Evolutionary conservation across 345 rosid species (phyloP), one percentile per base, ranked within the genome.

Genomic region (Hevea brasiliensis): DNA sequence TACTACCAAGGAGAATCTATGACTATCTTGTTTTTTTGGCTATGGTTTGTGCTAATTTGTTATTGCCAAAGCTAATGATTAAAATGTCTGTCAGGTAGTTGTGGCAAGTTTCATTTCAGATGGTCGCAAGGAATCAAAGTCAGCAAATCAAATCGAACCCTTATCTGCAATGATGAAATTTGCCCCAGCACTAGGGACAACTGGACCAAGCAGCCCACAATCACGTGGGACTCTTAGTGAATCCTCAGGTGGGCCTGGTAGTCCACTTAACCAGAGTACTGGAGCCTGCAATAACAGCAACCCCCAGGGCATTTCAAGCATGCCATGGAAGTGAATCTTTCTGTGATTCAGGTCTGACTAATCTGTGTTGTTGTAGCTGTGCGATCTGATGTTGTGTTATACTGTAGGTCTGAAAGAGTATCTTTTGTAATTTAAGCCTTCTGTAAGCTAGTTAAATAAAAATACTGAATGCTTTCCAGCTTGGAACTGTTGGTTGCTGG

Each of bases 51-150:
- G 72, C 68, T 65, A 44, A 56, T 65, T 13, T 41, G 40, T 40
- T 7, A 13, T 41, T 61, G 21, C 27, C 23, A 6, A 64, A 13
- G 29, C 21, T 56, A 32, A 64, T 51, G 59, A 66, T 73, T 41
- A n/a, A 40, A 11, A 29, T 18, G 44, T 44, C 3, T 32, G 79
- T 48, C 88, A 92, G 95, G 83, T 90, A 13, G 80, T 90, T 64
- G 87, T 86, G 71, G 93, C 89, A 70, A 92, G 92, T 72, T 92
- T 92, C 79, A 50, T 87, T 21, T 77, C 87, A 15, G 89, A 87
- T 1, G 79, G 85, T 55, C 79, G 47, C 24, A 91, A 87, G 73
- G 89, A 81, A 77, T 64, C 75, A n/a, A 85, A 79, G 65, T 67
- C 80, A n/a, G 68, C 71, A 23, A 63, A 85, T 63, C 85, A 81